Conservation (phyloP, 371 early-diverging fungal genomes). For the Nosema granulosis region DNA sequence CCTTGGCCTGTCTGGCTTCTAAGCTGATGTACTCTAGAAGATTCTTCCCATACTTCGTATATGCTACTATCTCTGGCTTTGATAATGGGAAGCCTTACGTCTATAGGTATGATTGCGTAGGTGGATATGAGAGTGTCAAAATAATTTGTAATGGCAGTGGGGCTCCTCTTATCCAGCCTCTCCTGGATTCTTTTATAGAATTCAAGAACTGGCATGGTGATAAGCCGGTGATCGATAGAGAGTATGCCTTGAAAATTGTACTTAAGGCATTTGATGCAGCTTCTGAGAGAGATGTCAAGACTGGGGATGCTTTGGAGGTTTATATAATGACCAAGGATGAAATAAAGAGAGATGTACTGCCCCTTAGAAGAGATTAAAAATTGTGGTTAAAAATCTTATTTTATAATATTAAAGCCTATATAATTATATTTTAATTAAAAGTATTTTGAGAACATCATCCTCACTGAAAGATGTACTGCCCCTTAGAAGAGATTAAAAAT, state of each 20-base stretch:
- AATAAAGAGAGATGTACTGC: constrained; percentile 71
- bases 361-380: constrained; percentile 72
- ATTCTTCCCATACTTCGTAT: constrained; percentile 94
- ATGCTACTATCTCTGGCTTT: constrained; percentile 81
- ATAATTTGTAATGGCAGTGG: constrained; percentile 83
- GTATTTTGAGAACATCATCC: no score
- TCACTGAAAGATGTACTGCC: constrained; percentile 71
- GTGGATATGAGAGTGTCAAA: constrained; percentile 76
- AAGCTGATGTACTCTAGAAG: constrained; percentile 84
- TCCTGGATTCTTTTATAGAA: constrained; percentile 86
- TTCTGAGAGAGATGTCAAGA: constrained; percentile 96
- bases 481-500: constrained; percentile 71
- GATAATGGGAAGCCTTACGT: constrained; percentile 73
- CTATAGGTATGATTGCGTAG: constrained; percentile 89
- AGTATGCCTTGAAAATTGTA: constrained; percentile 74
- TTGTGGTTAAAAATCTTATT: neutral
- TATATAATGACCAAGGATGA: constrained; percentile 77
- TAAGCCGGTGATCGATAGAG: constrained; percentile 61
- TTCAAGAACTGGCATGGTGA: constrained; percentile 63
- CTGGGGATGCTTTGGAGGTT: constrained; percentile 91
- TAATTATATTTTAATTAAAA: neutral
- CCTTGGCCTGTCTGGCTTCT: constrained; percentile 85
- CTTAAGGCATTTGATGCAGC: constrained; percentile 93
- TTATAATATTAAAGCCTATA: neutral
- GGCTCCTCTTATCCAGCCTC: constrained; percentile 84